Percentiles rank a stretch among this genome's conserved stretches.
phyloP scores from a whole-genome alignment of 2,329 filamentous ascomycete species.

The Ceratocystiopsis sp. region DNA sequence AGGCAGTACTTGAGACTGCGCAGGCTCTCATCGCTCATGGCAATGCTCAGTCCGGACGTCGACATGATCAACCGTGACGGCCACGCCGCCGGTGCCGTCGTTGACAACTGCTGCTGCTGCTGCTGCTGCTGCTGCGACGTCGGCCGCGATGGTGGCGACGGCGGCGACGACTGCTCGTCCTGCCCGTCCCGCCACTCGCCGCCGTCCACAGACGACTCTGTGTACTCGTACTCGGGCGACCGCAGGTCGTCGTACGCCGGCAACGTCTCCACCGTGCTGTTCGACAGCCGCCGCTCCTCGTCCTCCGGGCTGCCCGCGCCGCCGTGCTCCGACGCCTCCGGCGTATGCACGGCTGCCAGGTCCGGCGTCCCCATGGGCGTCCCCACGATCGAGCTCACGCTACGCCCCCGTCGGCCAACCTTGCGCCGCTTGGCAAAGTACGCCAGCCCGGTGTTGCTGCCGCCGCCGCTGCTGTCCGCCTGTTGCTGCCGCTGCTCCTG shows the following conservation, averaged over 20 bases:
- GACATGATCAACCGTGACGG: slow-evolving; percentile 74
- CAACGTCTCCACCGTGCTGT: slow-evolving; percentile 55
- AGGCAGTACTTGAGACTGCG: slow-evolving; percentile 74
- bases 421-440: too few species aligned
- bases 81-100: slow-evolving; percentile 31
- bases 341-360: too few species aligned
- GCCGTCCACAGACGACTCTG: slow-evolving; percentile 27
- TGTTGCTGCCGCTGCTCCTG: too few species aligned
- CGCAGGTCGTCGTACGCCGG: slow-evolving; percentile 71
- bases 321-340: too few species aligned
- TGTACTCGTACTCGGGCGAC: slow-evolving; percentile 62
- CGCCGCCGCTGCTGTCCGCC: too few species aligned
- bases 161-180: too few species aligned
- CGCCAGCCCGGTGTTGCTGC: background rate
- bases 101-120: slow-evolving; percentile 2
- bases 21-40: slow-evolving; percentile 78
- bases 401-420: too few species aligned
- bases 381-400: too few species aligned
- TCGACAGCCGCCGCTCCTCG: slow-evolving; percentile 38
- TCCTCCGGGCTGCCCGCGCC: slow-evolving; percentile 11
- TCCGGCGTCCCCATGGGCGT: too few species aligned
- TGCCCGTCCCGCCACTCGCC: too few species aligned
- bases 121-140: slow-evolving; percentile 3
- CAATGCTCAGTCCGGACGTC: slow-evolving; percentile 77
- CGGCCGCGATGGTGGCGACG: background rate